Base-by-base conservation (phyloP, 345 rosid species). In the Aurinia saxatilis region DNA sequence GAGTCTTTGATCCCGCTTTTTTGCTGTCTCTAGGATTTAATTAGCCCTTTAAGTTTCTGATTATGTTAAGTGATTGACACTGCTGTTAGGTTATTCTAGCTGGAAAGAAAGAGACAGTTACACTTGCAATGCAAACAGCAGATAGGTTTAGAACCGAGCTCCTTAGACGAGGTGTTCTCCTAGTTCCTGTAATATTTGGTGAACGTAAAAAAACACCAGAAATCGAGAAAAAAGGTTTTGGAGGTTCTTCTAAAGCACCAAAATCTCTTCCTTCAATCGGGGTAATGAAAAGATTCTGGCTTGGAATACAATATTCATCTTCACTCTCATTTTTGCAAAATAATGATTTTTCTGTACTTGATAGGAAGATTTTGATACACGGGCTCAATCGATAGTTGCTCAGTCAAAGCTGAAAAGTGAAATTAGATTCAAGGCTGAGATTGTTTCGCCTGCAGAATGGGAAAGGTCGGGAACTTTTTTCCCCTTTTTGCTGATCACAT, bases 141-240 rank as follows among this genome's bases (percentile, higher is more conserved):
- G 98, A 89, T 63, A 85, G 86, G 67, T 92, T 92, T 61, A 78
- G 91, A 74, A 84, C 95, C 11, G 97, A 93, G 75, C 95, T 93
- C 51, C 76, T 93, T 57, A 79, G 70, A 65, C 73, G 92, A 68
- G 99, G 97, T 59, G 90, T 85, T 78, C 92, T 93, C 59, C 70
- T 87, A 69, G 84, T 90, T 77, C 99, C 99, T 47, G 85, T 93
- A 39, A 66, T 84, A 38, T 93, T 86, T 87, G 95, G 82, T 65
- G 87, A 84, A 77, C 81, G 82, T 23, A 85, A 61, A 71, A 67
- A 61, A 73, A 67, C 59, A 72, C 79, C 80, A 1, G 73, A 75
- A 66, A 41, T 62, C 10, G 90, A 78, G 77, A 93, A 82, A 74
- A 93, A 86, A 65, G 97, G 97, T 7, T 93, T 93, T 79, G 97